Evolutionary conservation across 352 stramenopile species (phyloP), one percentile per base, ranked within the genome.

Genomic region (Phytopythium ostracodes): DNA sequence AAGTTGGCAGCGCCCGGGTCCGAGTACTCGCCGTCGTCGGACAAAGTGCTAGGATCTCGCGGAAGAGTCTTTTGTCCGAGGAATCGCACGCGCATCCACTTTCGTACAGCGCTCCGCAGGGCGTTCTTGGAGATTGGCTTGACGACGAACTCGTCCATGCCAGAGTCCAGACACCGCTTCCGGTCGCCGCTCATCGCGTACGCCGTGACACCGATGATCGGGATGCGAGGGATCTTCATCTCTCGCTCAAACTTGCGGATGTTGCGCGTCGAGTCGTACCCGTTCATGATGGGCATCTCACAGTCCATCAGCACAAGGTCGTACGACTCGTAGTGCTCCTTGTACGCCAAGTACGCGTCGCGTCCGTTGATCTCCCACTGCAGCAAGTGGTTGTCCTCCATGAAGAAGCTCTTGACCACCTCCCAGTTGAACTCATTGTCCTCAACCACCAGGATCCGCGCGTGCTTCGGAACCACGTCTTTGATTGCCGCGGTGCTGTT

Each of bases 351-450:
- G 60, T 81, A 81, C 22, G 86, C 86, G 40, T 92, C 80, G 20
- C 75, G 70, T 1, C 86, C 86, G 53, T 94, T 94, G 22, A 81
- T 82, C 55, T 91, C 83, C 85, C 85, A 94, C 56, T 92, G 85
- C 22, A 94, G 62, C 14, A 91, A 56, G 59, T 94, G 85, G 51
- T 94, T 87, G 49, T 90, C 85, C 52, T 91, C 77, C 50, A 77
- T 80, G 57, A 89, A 89, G 56, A 91, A 95, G 63, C 82, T 92
- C 59, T 94, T 94, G 44, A 96, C 84, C 9, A 96, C 86, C 70
- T 96, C 86, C 88, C 86, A 95, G 50, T 96, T 96, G 63, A 96
- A 94, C 53, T 96, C 86, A 50, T 96, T 96, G 67, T 96, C 88
- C 74, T 96, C 88, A 9, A 92, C 85, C 12, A 92, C 81, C 61